phyloP scores from a whole-genome alignment of 2,329 filamentous ascomycete genomes.

The Allantophomopsis lycopodina region DNA sequence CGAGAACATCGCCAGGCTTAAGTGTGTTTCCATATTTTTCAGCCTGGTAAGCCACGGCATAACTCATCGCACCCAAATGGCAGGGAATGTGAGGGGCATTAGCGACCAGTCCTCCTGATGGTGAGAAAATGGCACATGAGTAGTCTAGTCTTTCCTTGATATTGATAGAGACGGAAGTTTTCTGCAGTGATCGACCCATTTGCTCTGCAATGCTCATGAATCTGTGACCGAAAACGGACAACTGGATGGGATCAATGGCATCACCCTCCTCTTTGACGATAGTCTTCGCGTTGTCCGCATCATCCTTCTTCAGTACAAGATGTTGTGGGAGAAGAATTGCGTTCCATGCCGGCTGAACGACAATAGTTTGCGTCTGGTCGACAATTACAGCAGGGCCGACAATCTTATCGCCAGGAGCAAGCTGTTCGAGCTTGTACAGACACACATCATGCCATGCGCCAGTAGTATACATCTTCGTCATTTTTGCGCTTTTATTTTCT shows the following conservation, averaged over 20 bases:
- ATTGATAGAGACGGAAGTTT: background rate
- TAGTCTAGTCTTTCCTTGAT: background rate
- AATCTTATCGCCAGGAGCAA: conserved; percentile 57
- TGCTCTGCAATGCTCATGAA: conserved; percentile 50
- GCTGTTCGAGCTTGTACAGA: conserved; percentile 40
- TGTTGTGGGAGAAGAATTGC: conserved; percentile 65
- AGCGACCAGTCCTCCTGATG: too few species aligned
- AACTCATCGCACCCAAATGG: too few species aligned
- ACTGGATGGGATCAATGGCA: conserved; percentile 54
- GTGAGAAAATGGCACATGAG: too few species aligned
- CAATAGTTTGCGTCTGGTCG: conserved; percentile 79
- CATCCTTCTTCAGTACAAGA: too few species aligned
- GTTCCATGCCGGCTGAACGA: conserved; percentile 64
- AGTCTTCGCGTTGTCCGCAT: conserved; percentile 42
- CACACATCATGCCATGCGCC: conserved; percentile 4
- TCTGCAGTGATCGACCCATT: background rate
- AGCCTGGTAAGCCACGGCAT: too few species aligned
- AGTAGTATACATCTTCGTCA: background rate
- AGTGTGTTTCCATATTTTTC: too few species aligned
- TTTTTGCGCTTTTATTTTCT: conserved; percentile 31
- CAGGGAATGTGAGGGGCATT: too few species aligned
- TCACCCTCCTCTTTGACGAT: conserved; percentile 21
- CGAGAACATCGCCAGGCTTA: too few species aligned
- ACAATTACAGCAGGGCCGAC: conserved; percentile 73
- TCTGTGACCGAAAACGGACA: conserved; percentile 64